Base-by-base conservation (phyloP, 2,329 filamentous ascomycete genomes). In the Emergomyces pasteurianus region DNA sequence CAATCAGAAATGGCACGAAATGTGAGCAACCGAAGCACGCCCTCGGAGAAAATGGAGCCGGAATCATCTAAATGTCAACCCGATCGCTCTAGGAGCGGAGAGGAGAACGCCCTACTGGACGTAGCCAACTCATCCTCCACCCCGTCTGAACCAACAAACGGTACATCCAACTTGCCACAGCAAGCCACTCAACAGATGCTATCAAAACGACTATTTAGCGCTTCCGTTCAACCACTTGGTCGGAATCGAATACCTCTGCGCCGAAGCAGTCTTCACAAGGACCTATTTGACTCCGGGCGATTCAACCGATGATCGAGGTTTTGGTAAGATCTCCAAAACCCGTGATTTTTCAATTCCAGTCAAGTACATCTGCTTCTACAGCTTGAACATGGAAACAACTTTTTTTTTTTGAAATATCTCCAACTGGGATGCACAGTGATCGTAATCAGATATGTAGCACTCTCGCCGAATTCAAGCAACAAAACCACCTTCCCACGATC, bases 131-230 rank as follows among this genome's bases (percentile, higher is more conserved):
- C 18, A 28, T 57, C 54, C 43, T 38, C 23, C 16, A 28, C 55
- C 23, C 40, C 55, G 8, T 26, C 40, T 7, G 40, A 49, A 23
- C 21, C 58, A 31, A 49, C 55, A 54, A 31, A 18, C 40, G 14
- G 14, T 12, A 31, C 21, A 31, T 49, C 26, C 57, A 16, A 64
- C 56, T 73, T 70, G 67, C 65, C 71, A 2, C 67, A 67, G 26
- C 55, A 57, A 67, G 66, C 43, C 9, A 58, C 57, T 46, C 54
- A 54, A 31, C 46, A 43, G 18, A 54, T 14, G 3, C 36, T 50
- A 12, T 52, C 9, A 3, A 57, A 46, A 26, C 36, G 56, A 34
- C 42, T 58, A 46, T 61, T 38, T 21, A 62, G 40, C 28, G 26
- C 52, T 16, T 58, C 58, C 50, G 58, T 58, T 10, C 38, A 63